phyloP scores from a whole-genome alignment of 257 asterid genomes.

The Verbascum thapsus region DNA sequence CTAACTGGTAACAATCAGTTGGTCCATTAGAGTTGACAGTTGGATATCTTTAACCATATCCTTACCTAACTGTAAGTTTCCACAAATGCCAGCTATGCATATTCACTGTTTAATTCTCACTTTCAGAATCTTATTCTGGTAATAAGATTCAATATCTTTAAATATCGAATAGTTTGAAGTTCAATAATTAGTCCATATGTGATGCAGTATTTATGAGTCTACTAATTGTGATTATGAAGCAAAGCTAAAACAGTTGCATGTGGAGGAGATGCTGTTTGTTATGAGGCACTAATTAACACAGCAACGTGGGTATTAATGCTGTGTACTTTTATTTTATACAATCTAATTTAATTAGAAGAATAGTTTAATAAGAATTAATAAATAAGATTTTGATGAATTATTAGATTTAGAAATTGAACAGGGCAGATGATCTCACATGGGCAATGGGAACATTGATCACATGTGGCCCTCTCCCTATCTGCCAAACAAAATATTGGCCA shows the following conservation, averaged over 20 bases:
- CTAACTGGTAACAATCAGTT: too few relatives aligned
- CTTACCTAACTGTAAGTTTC: too few relatives aligned
- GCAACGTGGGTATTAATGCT: conserved; percentile 50
- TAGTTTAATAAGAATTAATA: conserved; percentile 1
- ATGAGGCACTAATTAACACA: conserved; percentile 38
- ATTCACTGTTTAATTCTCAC: too few relatives aligned
- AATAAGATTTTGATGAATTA: not conserved
- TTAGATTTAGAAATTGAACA: conserved; percentile 22
- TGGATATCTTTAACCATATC: too few relatives aligned
- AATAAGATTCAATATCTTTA: too few relatives aligned
- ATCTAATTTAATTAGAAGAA: conserved; percentile 28
- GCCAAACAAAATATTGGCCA: conserved; percentile 10
- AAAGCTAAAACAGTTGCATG: conserved; percentile 38
- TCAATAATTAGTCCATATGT: too few relatives aligned
- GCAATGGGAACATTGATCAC: conserved; percentile 24
- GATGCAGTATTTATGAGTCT: not conserved
- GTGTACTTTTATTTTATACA: conserved; percentile 26
- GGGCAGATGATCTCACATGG: conserved; percentile 46
- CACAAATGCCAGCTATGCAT: too few relatives aligned
- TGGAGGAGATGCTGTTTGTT: conserved; percentile 39
- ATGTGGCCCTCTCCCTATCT: conserved; percentile 26
- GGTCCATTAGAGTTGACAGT: too few relatives aligned
- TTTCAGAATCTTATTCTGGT: too few relatives aligned
- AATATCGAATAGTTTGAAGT: too few relatives aligned
- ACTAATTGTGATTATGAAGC: conserved; percentile 7